These are phyloP conservation scores for Platanthera zijinensis DNA, from an alignment of 106 monocot genomes.

Conservation along the genomic window DNA sequence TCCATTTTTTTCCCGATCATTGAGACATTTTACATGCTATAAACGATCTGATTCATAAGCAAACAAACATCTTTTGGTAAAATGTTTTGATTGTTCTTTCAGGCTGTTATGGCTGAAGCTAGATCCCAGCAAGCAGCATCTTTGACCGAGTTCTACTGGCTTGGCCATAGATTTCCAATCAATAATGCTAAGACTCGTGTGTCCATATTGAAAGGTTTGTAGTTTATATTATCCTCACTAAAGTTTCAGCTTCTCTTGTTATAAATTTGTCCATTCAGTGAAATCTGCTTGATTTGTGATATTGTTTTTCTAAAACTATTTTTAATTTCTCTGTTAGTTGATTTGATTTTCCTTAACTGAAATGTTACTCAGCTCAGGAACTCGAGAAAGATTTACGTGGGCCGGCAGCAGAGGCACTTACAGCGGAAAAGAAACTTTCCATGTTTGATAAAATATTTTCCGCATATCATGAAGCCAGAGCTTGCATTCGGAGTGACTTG, in stretches of 20 bases:
- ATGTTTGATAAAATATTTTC: conserved; percentile 97
- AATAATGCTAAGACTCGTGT: conserved; percentile 94
- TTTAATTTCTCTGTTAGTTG: conserved; percentile 4
- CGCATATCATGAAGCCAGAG: conserved; percentile 94
- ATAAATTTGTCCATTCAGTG: not conserved
- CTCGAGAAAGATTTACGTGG: conserved; percentile 86
- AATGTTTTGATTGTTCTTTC: conserved; percentile 8
- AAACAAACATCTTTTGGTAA: not conserved
- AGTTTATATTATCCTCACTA: not conserved
- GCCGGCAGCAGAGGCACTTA: conserved; percentile 48
- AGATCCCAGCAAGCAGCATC: conserved; percentile 85
- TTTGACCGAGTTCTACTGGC: conserved; percentile 96
- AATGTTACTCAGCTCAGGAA: conserved; percentile 78
- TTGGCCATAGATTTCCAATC: conserved; percentile 88
- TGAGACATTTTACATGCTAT: not conserved
- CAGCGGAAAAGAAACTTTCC: conserved; percentile 76
- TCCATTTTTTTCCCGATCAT: not conserved
- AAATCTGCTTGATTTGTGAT: conserved; percentile 2
- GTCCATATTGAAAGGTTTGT: conserved; percentile 90
- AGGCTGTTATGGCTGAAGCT: conserved; percentile 96
- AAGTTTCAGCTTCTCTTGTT: not conserved
- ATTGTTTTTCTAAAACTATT: not conserved
- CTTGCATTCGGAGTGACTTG: conserved; percentile 89
- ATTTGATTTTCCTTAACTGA: conserved; percentile 6
- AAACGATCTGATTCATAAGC: not conserved